Base-by-base conservation (phyloP, 371 early-diverging fungal species). In the Fennellomyces sp. region DNA sequence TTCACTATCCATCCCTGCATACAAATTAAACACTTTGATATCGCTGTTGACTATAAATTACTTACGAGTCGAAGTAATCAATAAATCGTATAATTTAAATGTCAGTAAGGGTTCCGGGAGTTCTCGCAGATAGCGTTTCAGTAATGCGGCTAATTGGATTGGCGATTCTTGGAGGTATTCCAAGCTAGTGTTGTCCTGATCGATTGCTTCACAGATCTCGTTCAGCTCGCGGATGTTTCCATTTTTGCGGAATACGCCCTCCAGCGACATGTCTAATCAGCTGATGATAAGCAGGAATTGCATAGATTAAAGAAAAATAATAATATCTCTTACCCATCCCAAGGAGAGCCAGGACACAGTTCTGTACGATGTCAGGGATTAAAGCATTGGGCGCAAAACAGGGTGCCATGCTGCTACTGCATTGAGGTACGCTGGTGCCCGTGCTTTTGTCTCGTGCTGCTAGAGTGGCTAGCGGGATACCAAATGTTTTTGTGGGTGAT, bases 241-340 rank as follows among this genome's bases (percentile, higher is more conserved):
- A 72, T 96, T 98, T 72, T 96, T 97, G 58, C 98, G 89, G 81
- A 98, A 98, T 3, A 97, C 90, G 1, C 98, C 98, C 72, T 97
- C 97, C 19, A 88, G 83, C 1, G 89, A 80, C 83, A 98, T 80
- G 63, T 97, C 94, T 91, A 66, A 21, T 42, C 45, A 45, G 30
- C 5, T 56, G 28, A 38, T 15, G 30, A 41, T 3, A 28, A 25
- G 25, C 36, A n/a, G n/a, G n/a, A n/a, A n/a, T n/a, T n/a, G 28
- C 21, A 39, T 31, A 19, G 12, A 17, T 38, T 41, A 17, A 17
- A 11, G n/a, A 25, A 41, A n/a, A 19, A 13, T 41, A 19, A 6
- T 41, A 13, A 1, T 41, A 41, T 45, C n/a, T 54, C 70, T 64
- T 87, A 91, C 93, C 95, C 88, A 87, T 91, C 21, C 75, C 69